Base-by-base conservation (phyloP, 1,284 basidiomycete species). In the Pyrrhoderma lamaoense region DNA sequence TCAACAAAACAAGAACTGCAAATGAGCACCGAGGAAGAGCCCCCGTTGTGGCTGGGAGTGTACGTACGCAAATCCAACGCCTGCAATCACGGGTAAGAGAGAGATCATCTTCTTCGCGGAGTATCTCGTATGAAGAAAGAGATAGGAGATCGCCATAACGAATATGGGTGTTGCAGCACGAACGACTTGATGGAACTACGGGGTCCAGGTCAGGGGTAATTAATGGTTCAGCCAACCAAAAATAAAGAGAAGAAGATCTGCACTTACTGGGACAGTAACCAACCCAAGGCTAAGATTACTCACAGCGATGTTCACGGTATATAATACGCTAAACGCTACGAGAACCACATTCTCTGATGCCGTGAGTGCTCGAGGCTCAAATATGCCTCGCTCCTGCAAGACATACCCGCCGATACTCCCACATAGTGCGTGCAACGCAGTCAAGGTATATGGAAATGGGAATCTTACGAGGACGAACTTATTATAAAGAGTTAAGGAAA, bases 91-190 rank as follows among this genome's bases (percentile, higher is more conserved):
- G 9, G 94, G 93, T 18, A 92, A 62, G 42, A 99, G 77, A 2
- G 91, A 81, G 25, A 87, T 64, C 21, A 87, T 66, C 68, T 85
- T 92, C 42, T 70, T 67, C 9, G 62, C 71, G 59, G 72, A 83
- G 52, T 76, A 74, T 1, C 67, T 69, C 3, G 70, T 67, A 27
- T 76, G 73, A 25, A 84, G 72, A 19, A 89, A 62, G 2, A 76
- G 45, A 46, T 77, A 72, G 0, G 91, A 83, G 56, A 95, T 77
- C 42, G 84, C 51, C 57, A 94, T 85, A 2, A 89, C 93, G 70
- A 96, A 96, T 49, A 96, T 75, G 0, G 93, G 93, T 0, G 93
- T 89, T 4, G 88, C 80, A 1, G 93, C 89, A n/a, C 93, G 85
- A 31, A 96, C 83, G 48, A 96, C 91, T 73, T 96, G 93, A 65